phyloP scores from a whole-genome alignment of 1,284 basidiomycete genomes.

The Cryptococcus depauperatus region DNA sequence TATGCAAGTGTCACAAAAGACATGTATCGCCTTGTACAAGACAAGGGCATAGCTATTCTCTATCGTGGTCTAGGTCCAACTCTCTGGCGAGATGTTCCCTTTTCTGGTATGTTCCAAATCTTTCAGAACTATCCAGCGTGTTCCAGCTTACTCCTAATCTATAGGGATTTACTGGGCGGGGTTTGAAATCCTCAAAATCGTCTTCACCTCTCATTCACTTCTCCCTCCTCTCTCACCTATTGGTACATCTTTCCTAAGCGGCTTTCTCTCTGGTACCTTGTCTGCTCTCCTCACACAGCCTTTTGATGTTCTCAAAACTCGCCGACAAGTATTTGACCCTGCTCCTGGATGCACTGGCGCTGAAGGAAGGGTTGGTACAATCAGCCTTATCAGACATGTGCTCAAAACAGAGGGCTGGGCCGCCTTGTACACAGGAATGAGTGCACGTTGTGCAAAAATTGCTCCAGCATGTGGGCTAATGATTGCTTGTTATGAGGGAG shows the following conservation, averaged over 20 bases:
- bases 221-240: conserved; percentile 30
- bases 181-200: conserved; percentile 41
- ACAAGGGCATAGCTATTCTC: conserved; percentile 61
- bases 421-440: conserved; percentile 75
- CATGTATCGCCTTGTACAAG: conserved; percentile 50
- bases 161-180: conserved; percentile 45
- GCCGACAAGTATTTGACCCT: conserved; percentile 63
- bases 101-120: conserved; percentile 67
- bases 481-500: conserved; percentile 85
- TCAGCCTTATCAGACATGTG: conserved; percentile 53
- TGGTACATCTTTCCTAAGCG: conserved; percentile 39
- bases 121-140: background rate
- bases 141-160: background rate
- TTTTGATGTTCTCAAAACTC: conserved; percentile 93
- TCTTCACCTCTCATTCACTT: conserved; percentile 28
- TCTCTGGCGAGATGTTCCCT: conserved; percentile 94
- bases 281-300: conserved; percentile 88
- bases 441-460: conserved; percentile 87
- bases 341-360: conserved; percentile 50
- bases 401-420: conserved; percentile 65
- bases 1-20: conserved; percentile 47
- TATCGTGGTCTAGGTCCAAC: conserved; percentile 89
- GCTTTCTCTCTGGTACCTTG: conserved; percentile 46
- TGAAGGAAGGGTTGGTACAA: background rate
- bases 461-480: conserved; percentile 86